Conservation (phyloP, 2,329 filamentous ascomycete genomes). For the Alternaria incomplexa region DNA sequence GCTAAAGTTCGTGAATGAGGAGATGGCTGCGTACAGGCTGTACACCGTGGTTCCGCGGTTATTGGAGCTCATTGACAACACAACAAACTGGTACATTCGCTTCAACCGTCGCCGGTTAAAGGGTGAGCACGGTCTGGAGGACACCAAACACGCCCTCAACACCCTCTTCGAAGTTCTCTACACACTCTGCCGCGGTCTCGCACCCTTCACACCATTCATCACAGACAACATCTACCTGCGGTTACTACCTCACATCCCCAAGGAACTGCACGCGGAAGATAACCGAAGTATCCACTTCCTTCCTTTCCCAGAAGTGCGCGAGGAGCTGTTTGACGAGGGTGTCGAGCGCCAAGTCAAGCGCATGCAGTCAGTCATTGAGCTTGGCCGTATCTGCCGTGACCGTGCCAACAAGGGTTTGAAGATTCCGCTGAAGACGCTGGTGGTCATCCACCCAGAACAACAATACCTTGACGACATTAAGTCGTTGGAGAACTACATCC, state of each 20-base stretch:
- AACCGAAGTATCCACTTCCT: constrained; percentile 90
- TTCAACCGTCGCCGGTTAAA: constrained; percentile 92
- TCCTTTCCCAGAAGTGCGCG: constrained; percentile 83
- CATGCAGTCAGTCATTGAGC: constrained; percentile 96
- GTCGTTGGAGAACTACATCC: constrained; percentile 85
- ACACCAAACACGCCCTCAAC: constrained; percentile 89
- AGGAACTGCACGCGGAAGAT: constrained; percentile 72
- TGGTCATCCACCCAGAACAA: constrained; percentile 84
- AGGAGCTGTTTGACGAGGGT: constrained; percentile 84
- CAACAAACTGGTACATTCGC: constrained; percentile 98
- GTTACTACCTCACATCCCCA: constrained; percentile 80
- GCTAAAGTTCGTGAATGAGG: constrained; percentile 87
- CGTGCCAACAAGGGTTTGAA: constrained; percentile 84
- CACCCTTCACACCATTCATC: constrained; percentile 94
- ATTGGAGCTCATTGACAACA: constrained; percentile 85
- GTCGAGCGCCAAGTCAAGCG: constrained; percentile 85
- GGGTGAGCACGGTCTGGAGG: constrained; percentile 83
- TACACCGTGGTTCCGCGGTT: constrained; percentile 93
- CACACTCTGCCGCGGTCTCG: constrained; percentile 84
- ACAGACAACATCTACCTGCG: constrained; percentile 92
- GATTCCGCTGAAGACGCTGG: constrained; percentile 85
- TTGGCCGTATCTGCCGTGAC: constrained; percentile 85
- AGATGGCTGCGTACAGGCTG: constrained; percentile 75
- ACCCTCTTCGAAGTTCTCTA: constrained; percentile 93
- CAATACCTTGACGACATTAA: constrained; percentile 86